A percentile compares a stretch with the other conserved stretches of the same genome.
Conservation (phyloP, 495 filamentous ascomycete genomes). For the Aspergillus conjunctus region DNA sequence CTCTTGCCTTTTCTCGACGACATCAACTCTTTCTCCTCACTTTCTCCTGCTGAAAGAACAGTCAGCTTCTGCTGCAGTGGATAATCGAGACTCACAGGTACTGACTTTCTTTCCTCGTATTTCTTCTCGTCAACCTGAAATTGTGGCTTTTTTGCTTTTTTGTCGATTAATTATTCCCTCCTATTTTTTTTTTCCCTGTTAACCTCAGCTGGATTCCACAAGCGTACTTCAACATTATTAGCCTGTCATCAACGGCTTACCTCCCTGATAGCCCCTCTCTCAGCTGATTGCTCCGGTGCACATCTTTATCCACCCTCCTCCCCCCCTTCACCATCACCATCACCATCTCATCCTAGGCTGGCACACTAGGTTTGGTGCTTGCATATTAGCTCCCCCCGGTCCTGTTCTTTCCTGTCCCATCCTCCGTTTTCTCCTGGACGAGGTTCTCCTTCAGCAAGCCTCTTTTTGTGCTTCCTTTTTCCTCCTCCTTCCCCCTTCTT, state of each 20-base stretch:
- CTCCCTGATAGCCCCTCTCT: slow-evolving; percentile 28
- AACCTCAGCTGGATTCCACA: slow-evolving; percentile 12
- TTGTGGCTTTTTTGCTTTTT: slow-evolving; percentile 9
- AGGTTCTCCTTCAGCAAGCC: slow-evolving; percentile 23
- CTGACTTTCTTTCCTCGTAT: neutral
- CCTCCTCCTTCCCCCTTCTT: neutral
- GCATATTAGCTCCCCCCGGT: slow-evolving; percentile 30
- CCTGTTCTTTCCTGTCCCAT: slow-evolving; percentile 26
- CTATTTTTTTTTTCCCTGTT: slow-evolving; percentile 18
- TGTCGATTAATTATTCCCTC: slow-evolving; percentile 6
- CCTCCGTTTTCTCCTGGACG: slow-evolving; percentile 21
- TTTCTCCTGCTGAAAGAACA: neutral
- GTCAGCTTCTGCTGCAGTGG: too few species aligned
- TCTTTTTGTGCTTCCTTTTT: slow-evolving; percentile 12
- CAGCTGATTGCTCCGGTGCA: slow-evolving; percentile 41
- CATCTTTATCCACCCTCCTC: slow-evolving; percentile 28
- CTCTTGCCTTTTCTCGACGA: slow-evolving; percentile 9
- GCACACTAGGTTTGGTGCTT: slow-evolving; percentile 25
- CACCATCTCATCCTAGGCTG: slow-evolving; percentile 20
- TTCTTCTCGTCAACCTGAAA: neutral
- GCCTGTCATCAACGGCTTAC: slow-evolving; percentile 25
- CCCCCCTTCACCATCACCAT: slow-evolving; percentile 16
- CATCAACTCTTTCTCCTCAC: neutral
- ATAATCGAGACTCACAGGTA: neutral
- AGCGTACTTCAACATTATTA: slow-evolving; percentile 12